Evolutionary conservation across 345 rosid genomes (phyloP).

Genomic region (Arabidopsis thaliana): TAIR10.1 NC_003074.8:5029501-5030000

Average conservation of each 20-base stretch:
- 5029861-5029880: slow-evolving; percentile 27
- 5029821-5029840: slow-evolving; percentile 28
- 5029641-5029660: slow-evolving; percentile 41
- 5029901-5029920: slow-evolving; percentile 13
- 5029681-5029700: slow-evolving; percentile 25
- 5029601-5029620: slow-evolving; percentile 26
- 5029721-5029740: slow-evolving; percentile 12
- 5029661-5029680: slow-evolving; percentile 35
- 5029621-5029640: slow-evolving; percentile 31
- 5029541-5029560: slow-evolving; percentile 21
- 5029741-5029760: slow-evolving; percentile 7
- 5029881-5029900: slow-evolving; percentile 24
- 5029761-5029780: slow-evolving; percentile 31
- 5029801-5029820: slow-evolving; percentile 37
- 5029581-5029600: slow-evolving; percentile 47
- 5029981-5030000: background rate
- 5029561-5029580: slow-evolving; percentile 45
- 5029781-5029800: slow-evolving; percentile 44
- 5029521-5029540: background rate
- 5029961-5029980: too few relatives aligned
- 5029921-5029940: background rate
- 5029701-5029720: slow-evolving; percentile 23
- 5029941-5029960: slow-evolving; percentile 2
- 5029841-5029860: slow-evolving; percentile 25
- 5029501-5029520: background rate